phyloP scores from a whole-genome alignment of 2,329 filamentous ascomycete genomes.

The Fusarium sp. region DNA sequence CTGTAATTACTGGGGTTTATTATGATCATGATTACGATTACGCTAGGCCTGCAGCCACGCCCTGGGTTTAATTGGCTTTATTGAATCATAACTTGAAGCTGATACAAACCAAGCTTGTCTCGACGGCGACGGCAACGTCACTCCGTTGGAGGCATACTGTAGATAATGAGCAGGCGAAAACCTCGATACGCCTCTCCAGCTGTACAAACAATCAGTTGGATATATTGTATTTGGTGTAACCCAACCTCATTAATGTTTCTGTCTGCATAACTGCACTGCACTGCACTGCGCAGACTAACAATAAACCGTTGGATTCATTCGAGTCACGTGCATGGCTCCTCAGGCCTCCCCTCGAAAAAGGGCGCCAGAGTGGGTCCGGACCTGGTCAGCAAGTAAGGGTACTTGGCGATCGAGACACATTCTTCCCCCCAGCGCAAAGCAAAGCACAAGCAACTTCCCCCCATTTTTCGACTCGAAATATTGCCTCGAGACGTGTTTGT shows the following conservation, averaged over 20 bases:
- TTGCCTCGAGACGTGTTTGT: slow-evolving; percentile 42
- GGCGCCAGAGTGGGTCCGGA: slow-evolving; percentile 50
- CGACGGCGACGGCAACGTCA: neutral
- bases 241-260: neutral
- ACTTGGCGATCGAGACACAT: slow-evolving; percentile 58
- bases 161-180: neutral
- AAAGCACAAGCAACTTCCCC: slow-evolving; percentile 42
- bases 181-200: neutral
- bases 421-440: slow-evolving; percentile 53
- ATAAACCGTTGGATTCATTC: slow-evolving; percentile 7
- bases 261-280: neutral
- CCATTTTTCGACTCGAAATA: slow-evolving; percentile 49
- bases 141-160: neutral
- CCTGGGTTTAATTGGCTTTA: slow-evolving; percentile 1
- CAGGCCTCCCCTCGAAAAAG: slow-evolving; percentile 51
- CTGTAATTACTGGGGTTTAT: neutral
- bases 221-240: neutral
- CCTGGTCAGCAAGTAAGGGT: slow-evolving; percentile 47
- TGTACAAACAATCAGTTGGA: neutral
- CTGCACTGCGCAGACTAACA: neutral
- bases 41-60: slow-evolving; percentile 39
- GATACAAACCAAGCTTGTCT: slow-evolving; percentile 2
- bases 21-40: slow-evolving; percentile 25
- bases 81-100: neutral
- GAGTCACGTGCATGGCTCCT: slow-evolving; percentile 53